Percentiles rank a stretch among this genome's conserved stretches.
Conservation (phyloP, 768 basidiomycete genomes). For the Naganishia onofrii region DNA sequence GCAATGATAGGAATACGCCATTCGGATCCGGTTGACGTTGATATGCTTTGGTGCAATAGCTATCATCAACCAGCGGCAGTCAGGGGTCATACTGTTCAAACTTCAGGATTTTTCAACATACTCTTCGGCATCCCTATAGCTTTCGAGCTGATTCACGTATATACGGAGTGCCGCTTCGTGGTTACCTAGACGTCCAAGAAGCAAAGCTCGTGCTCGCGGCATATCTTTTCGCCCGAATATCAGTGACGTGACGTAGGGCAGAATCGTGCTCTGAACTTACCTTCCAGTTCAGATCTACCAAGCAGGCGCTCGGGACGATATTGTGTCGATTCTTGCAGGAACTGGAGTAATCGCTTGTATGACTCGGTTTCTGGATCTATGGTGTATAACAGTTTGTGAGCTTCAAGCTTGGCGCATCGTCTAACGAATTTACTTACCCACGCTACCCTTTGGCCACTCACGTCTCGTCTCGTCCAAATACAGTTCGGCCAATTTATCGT, state of each 20-base stretch:
- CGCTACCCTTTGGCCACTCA: constrained; percentile 5
- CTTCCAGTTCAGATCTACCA: constrained; percentile 74
- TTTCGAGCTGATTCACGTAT: constrained; percentile 82
- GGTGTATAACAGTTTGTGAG: not conserved
- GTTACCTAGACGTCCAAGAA: constrained; percentile 81
- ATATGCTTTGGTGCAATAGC: constrained; percentile 86
- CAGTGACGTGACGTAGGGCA: not conserved
- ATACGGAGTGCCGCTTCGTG: constrained; percentile 94
- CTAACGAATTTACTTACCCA: not conserved
- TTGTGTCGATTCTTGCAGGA: constrained; percentile 67
- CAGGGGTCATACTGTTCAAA: no score
- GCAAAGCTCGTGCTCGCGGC: constrained; percentile 84
- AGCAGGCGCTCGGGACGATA: constrained; percentile 79
- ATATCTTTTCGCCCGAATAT: constrained; percentile 59
- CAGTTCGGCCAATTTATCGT: constrained; percentile 83
- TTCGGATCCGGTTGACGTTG: constrained; percentile 58
- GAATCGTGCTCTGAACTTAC: constrained; percentile 53
- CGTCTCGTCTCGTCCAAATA: constrained; percentile 67
- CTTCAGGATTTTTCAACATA: constrained; percentile 54
- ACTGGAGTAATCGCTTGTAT: constrained; percentile 61
- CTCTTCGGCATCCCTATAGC: constrained; percentile 86
- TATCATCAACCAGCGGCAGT: constrained; percentile 49
- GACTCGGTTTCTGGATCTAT: constrained; percentile 12
- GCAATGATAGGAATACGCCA: constrained; percentile 74
- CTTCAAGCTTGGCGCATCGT: not conserved